Base-by-base conservation (phyloP, 2,329 filamentous ascomycete species). In the Sclerotinia nivalis region DNA sequence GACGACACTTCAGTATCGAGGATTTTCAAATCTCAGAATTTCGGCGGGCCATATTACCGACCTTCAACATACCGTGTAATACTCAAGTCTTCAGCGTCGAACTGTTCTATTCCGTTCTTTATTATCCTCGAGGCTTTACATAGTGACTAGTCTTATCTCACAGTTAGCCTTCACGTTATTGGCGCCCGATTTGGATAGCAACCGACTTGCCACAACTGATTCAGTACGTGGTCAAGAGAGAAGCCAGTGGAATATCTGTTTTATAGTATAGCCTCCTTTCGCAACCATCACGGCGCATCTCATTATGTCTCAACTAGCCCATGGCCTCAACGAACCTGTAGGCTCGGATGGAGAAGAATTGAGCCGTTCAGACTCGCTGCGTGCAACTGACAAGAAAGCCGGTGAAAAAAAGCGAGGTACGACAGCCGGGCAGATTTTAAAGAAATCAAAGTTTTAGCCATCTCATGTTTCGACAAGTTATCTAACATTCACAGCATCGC, bases 401-500 rank as follows among this genome's bases (percentile, higher is more conserved):
- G 40, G 43, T 22, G 34, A 25, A 15, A 75, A 75, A 71, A 73
- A 72, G 31, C 72, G 75, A 76, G 75, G 75, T 77, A 75, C 43
- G 74, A 7, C 8, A 49, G 50, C 31, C 5, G 9, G 47, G 7
- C 61, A 64, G 15, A 15, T 50, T 5, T 2, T 28, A 31, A 7
- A 43, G 40, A 25, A 31, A 61, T 40, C 40, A 12, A 40, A 25
- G 28, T 45, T 28, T 37, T 25, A 22, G n/a, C 49, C 25, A 31
- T n/a, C 25, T n/a, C 12, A 20, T n/a, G 28, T 43, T 58, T 47
- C 25, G 12, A 47, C 4, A 58, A 34, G 13, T n/a, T 18, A 7
- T 69, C 72, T 74, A 69, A 77, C 72, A 70, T 22, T 49, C 70
- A 28, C 50, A 77, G 76, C 74, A 64, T 77, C 76, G 47, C 74